Evolutionary conservation across 1,139 yeast genomes (phyloP), one percentile per base, ranked within the genome.

Genomic region (Yamadazyma atmosphaerica): DNA sequence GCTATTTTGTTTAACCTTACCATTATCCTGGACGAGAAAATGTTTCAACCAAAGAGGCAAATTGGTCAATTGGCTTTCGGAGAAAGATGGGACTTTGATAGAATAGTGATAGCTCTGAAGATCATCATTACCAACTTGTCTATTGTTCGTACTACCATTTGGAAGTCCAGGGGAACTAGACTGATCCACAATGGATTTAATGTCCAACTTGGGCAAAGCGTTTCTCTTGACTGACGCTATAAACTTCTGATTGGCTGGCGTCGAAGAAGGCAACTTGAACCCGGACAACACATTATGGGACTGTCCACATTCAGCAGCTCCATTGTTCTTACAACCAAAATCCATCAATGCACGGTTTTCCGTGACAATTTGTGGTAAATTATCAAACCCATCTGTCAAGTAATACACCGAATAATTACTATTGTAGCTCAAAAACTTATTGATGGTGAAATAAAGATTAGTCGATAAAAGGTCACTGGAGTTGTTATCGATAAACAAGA

Each of bases 401-500:
- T 61, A 64, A 38, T 47, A 60, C 0, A 74, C 46, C 1, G 54
- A 47, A 35, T 68, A 70, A 8, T 54, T 53, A 3, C 53, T 46
- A 17, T 52, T 46, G 26, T 51, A 55, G 12, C 51, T 52, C 23
- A 56, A 45, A 45, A 76, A 74, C 44, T 74, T 74, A 37, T 54
- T 47, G 32, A 72, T 54, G 0, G 76, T 72, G 40, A 73, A 78
- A 45, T 60, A 62, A 10, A 74, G 47, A 36, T 63, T 65, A 28
- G 62, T 57, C 1, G 72, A 57, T n/a, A 74, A 56, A 21, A 58
- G 54, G 8, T 46, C 46, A 11, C 42, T 37, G 13, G 72, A 61
- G 25, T 52, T 48, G 15, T 60, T 49, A 47, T 83, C 89, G 50
- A 83, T 81, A 21, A 83, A 56, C 10, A 83, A 57, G 17, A 83